Conservation (phyloP, 139 green algal genomes). For the Coccomyxa sp. region DNA sequence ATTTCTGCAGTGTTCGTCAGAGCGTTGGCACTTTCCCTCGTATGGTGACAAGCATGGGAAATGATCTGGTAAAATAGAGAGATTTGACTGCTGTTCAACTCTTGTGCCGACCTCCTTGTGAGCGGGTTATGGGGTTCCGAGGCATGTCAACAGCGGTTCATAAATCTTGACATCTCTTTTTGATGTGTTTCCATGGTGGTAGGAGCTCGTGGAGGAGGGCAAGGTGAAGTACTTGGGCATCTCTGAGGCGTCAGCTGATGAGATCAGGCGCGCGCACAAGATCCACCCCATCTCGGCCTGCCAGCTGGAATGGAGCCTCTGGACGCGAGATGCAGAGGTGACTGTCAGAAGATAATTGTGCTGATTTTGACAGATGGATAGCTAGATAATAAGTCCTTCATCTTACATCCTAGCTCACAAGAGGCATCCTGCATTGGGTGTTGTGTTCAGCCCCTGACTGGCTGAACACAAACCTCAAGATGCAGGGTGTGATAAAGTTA, state of each 20-base stretch:
- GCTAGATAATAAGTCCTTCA: not conserved
- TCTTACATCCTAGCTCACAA: not conserved
- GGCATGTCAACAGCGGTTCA: no score
- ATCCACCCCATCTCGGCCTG: constrained; percentile 51
- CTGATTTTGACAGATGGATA: no score
- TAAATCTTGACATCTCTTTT: no score
- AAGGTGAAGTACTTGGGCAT: constrained; percentile 77
- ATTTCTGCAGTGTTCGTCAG: not conserved
- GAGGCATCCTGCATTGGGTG: not conserved
- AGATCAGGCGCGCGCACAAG: constrained; percentile 58
- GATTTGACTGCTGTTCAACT: not conserved
- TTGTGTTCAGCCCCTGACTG: no score
- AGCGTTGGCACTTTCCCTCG: no score
- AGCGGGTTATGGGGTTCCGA: no score
- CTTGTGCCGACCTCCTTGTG: not conserved
- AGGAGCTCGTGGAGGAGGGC: constrained; percentile 55
- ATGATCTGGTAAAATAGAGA: not conserved
- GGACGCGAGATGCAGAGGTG: constrained; percentile 61
- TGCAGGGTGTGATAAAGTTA: no score
- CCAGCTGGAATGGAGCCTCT: constrained; percentile 64
- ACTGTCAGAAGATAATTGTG: no score
- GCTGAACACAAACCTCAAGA: no score
- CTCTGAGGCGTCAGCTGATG: constrained; percentile 48
- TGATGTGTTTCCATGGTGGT: not conserved
- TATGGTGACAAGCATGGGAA: no score